These are phyloP conservation scores for Baudoinia panamericana DNA, from an alignment of 495 filamentous ascomycete species.

Conservation along the genomic window DNA sequence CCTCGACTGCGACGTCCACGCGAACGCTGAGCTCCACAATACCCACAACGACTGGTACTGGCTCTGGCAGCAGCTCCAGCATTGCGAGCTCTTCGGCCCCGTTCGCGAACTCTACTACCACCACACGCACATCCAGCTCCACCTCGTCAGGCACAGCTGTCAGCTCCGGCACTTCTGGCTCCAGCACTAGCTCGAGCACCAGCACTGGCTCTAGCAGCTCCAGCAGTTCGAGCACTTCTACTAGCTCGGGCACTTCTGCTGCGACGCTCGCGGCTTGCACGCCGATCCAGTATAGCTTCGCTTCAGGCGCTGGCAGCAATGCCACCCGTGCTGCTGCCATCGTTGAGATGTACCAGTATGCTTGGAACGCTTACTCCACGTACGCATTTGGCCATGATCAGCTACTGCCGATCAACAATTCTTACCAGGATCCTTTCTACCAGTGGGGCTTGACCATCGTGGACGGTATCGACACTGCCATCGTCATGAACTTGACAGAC, in stretches of 20 bases:
- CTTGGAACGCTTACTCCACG: constrained; percentile 13
- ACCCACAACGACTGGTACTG: too few relatives aligned
- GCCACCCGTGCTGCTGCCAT: constrained; percentile 11
- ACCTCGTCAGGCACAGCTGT: too few relatives aligned
- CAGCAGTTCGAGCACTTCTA: too few relatives aligned
- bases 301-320: constrained; percentile 13
- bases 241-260: constrained; percentile 2
- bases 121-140: too few relatives aligned
- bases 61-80: too few relatives aligned
- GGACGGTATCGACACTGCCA: constrained; percentile 18
- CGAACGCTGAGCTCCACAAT: too few relatives aligned
- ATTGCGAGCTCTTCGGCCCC: too few relatives aligned
- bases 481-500: constrained; percentile 17
- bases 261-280: constrained; percentile 10
- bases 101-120: too few relatives aligned
- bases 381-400: constrained; percentile 17
- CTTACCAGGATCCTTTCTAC: constrained; percentile 11
- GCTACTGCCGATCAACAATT: constrained; percentile 11
- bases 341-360: constrained; percentile 11
- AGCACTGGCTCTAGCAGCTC: too few relatives aligned
- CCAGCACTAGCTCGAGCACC: too few relatives aligned
- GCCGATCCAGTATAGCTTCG: constrained; percentile 16
- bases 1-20: too few relatives aligned
- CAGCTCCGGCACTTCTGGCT: too few relatives aligned
- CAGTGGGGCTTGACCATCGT: constrained; percentile 14